Evolutionary conservation across 2,329 filamentous ascomycete species (phyloP), one percentile per base, ranked within the genome.

Genomic region (Penicillium rolfsii): DNA sequence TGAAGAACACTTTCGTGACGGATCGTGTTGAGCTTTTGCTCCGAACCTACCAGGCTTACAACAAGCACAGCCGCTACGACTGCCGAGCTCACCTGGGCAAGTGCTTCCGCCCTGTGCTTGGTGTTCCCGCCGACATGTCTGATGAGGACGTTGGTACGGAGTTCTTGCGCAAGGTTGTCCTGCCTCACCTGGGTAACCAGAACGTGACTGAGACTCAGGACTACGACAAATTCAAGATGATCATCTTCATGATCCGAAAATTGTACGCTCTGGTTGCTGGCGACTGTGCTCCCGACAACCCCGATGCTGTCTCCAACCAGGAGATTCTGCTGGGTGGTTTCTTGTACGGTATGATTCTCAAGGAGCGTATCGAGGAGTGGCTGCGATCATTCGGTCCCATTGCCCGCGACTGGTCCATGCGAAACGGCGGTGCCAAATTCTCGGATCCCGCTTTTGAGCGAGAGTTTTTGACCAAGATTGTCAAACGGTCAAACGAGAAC

Each of bases 241-340:
- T 98, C 48, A 82, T 98, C 46, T 96, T 98, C 80, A 98, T 98
- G 93, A 91, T 93, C 70, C 86, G 94, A 66, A 99, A 99, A 77
- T 85, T 99, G 35, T 99, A 99, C 73, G 87, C 93, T 14, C 83
- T 99, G 52, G 94, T 95, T 8, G 93, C 93, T 62, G 93, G 94
- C 58, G 94, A 97, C 66, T 98, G 94, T 75, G 85, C 92, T 4
- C 87, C 93, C 4, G 95, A 99, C 80, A 98, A 99, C 73, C 94
- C 95, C 1, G 95, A 99, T 84, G 92, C 95, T 11, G 89, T 97
- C 19, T 93, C 96, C 71, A 97, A 96, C 76, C 95, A 99, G 74
- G 95, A 99, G 77, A 89, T 98, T 60, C 82, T 99, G 26, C 85
- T 99, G 1, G 94, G 94, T 56, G 94, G 95, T 8, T 96, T 96